These are phyloP conservation scores for Pleurotus ostreatus DNA, from an alignment of 768 basidiomycete species.

Conservation along the genomic window DNA sequence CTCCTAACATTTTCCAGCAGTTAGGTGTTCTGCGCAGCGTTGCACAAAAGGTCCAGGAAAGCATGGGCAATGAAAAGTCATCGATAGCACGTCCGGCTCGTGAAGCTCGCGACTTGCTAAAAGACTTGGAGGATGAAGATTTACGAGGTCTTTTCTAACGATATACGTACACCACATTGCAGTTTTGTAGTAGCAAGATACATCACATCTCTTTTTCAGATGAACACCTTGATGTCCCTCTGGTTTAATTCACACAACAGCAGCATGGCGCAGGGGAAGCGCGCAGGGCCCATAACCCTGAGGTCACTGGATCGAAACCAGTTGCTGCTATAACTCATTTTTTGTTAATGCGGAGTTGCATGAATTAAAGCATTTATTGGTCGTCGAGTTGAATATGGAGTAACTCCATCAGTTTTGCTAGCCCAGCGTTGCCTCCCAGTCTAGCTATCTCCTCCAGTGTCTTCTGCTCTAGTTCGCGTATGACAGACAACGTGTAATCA, in stretches of 20 bases:
- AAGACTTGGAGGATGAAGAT: slow-evolving; percentile 37
- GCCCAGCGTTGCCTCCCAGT: slow-evolving; percentile 70
- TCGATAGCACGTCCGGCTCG: slow-evolving; percentile 75
- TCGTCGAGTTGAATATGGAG: slow-evolving; percentile 32
- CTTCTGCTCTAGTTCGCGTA: slow-evolving; percentile 63
- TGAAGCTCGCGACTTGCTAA: slow-evolving; percentile 75
- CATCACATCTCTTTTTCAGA: not conserved
- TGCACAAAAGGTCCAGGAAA: slow-evolving; percentile 70
- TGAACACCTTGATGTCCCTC: no score
- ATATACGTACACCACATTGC: no score
- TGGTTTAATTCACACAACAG: not conserved
- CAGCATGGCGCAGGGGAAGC: not conserved
- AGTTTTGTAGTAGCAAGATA: no score
- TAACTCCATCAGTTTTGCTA: slow-evolving; percentile 55
- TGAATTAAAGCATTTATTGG: no score
- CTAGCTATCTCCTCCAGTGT: slow-evolving; percentile 62
- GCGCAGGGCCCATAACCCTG: not conserved
- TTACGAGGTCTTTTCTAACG: slow-evolving; percentile 41
- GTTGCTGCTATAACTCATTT: not conserved
- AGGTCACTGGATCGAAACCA: slow-evolving; percentile 1
- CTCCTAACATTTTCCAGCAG: slow-evolving; percentile 60
- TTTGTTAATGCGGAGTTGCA: not conserved
- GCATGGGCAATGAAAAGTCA: slow-evolving; percentile 64
- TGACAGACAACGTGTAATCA: slow-evolving; percentile 75
- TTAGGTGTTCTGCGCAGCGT: slow-evolving; percentile 58